Conservation (phyloP, 2,329 filamentous ascomycete species). For the Cucurbitaria berberidis region DNA sequence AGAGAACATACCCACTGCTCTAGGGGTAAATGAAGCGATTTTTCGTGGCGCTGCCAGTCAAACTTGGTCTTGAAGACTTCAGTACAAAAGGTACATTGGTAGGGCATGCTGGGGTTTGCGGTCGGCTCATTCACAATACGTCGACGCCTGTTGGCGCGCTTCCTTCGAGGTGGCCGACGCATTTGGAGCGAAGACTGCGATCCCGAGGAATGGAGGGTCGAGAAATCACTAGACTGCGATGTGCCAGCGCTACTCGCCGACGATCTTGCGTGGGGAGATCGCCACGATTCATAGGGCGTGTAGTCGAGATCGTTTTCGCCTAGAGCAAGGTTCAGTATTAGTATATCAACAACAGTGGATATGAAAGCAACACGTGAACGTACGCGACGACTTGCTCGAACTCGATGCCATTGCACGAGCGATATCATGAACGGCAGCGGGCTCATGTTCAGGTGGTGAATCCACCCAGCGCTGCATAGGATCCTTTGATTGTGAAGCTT, state of each 20-base stretch:
- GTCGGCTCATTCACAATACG: constrained; percentile 16
- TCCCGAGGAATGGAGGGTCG: constrained; percentile 16
- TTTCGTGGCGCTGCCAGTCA: constrained; percentile 41
- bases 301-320: constrained; percentile 1
- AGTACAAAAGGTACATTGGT: constrained; percentile 40
- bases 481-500: constrained; percentile 13
- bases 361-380: not conserved
- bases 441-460: constrained; percentile 38
- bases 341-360: not conserved
- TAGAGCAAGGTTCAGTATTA: not conserved
- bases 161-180: constrained; percentile 16
- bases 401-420: constrained; percentile 31
- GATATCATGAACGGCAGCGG: constrained; percentile 29
- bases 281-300: constrained; percentile 13
- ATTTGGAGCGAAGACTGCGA: constrained; percentile 24
- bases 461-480: constrained; percentile 39
- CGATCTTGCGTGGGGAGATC: constrained; percentile 19
- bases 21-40: constrained; percentile 34
- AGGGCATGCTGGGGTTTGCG: constrained; percentile 20
- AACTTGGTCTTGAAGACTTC: constrained; percentile 40
- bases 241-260: constrained; percentile 34
- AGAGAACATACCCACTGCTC: constrained; percentile 36
- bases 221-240: constrained; percentile 31
- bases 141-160: constrained; percentile 12
- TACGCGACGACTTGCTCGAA: constrained; percentile 10